Evolutionary conservation across 78 protist genomes (phyloP).

Genomic region (Dictyostelium purpureum): DNA sequence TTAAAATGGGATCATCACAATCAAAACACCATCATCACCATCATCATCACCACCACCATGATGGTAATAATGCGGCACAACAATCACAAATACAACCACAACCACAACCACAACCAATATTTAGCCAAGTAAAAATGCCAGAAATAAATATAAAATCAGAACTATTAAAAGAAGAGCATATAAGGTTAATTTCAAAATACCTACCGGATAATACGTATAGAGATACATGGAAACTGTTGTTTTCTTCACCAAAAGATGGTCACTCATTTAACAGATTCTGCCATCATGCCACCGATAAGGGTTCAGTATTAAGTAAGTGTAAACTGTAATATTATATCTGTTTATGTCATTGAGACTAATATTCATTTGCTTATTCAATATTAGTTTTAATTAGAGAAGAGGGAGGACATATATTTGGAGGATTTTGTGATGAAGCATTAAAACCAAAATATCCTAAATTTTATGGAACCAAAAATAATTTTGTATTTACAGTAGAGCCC

Average conservation of each 20-base stretch:
- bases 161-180: constrained; percentile 18
- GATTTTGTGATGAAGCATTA: constrained; percentile 46
- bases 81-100: too few species aligned
- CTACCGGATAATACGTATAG: constrained; percentile 43
- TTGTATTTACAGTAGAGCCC: constrained; percentile 27
- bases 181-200: constrained; percentile 2
- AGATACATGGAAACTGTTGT: constrained; percentile 23
- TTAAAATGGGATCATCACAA: neutral
- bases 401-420: constrained; percentile 65
- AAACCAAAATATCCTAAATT: constrained; percentile 55
- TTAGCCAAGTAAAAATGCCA: constrained; percentile 13
- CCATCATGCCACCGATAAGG: constrained; percentile 36
- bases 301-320: constrained; percentile 1
- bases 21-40: neutral
- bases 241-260: constrained; percentile 43
- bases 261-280: constrained; percentile 51
- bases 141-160: neutral
- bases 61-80: neutral
- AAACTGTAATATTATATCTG: neutral
- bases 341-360: neutral
- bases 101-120: neutral
- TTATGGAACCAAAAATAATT: constrained; percentile 40
- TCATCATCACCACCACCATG: neutral
- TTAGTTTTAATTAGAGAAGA: constrained; percentile 39
- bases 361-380: neutral